Base-by-base conservation (phyloP, 2,329 filamentous ascomycete genomes). In the Didymella glomerata region DNA sequence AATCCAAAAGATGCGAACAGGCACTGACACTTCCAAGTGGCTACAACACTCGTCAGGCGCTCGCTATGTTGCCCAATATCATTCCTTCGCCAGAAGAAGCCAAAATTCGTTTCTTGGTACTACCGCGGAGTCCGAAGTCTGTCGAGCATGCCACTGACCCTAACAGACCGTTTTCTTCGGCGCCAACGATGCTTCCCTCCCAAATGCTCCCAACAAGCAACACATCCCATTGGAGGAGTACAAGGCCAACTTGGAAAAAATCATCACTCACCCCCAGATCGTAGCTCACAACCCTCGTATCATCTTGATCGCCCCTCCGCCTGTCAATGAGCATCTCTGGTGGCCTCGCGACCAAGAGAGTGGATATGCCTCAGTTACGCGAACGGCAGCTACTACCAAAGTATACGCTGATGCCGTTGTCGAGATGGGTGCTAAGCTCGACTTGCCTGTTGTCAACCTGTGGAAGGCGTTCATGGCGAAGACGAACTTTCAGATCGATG, bases 111-210 rank as follows among this genome's bases (percentile, higher is more conserved):
- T 89, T 91, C 68, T 77, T 94, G 64, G 89, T 91, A 71, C 24
- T 45, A 20, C 4, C 1, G 18, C 14, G 32, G 14, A 27, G 14
- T 24, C 10, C 9, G 11, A 20, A 25, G 0, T 3, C n/a, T 4
- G 25, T 20, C 30, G 27, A 38, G 36, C 22, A 30, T 5, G 14
- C 10, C 11, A 13, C 60, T 68, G 41, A 71, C 45, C 18, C 30
- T n/a, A 38, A 41, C 57, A 93, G 90, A 81, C 90, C 38, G 79
- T 97, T 58, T 89, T 96, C 65, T 88, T 97, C 60, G 95, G 95
- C 18, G 92, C 95, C 67, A 98, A 99, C 74, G 95, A 98, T 77
- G 89, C 94, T 3, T 88, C 88, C 54, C 76, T 96, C 3, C 84
- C 87, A 3, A 80, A 85, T 36, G 81, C 84, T 4, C 82, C 82